Evolutionary conservation across 805 yeast species (phyloP).

Genomic region (Yamadazyma laniorum): DNA sequence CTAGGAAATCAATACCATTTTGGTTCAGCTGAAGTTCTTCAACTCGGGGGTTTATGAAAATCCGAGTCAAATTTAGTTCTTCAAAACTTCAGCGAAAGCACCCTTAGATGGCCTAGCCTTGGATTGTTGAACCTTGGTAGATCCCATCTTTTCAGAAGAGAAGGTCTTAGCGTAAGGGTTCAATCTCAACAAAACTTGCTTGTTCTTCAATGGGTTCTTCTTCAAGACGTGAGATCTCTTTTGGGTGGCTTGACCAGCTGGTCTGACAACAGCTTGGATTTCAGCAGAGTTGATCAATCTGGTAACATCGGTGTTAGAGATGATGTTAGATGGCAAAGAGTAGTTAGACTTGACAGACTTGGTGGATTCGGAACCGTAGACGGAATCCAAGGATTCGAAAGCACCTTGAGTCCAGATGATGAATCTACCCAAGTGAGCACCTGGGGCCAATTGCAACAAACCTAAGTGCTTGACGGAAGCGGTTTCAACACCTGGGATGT

Average conservation of each 20-base stretch:
- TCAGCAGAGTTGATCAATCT: slow-evolving; percentile 98
- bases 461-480: slow-evolving; percentile 88
- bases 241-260: slow-evolving; percentile 91
- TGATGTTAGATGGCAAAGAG: slow-evolving; percentile 91
- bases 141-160: slow-evolving; percentile 87
- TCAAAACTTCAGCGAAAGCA: slow-evolving; percentile 65
- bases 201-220: slow-evolving; percentile 98
- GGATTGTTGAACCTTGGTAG: slow-evolving; percentile 67
- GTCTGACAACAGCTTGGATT: slow-evolving; percentile 95
- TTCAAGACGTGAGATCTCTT: slow-evolving; percentile 94
- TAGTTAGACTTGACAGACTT: slow-evolving; percentile 83
- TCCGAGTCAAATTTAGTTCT: slow-evolving; percentile 40
- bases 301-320: slow-evolving; percentile 93
- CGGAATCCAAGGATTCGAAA: slow-evolving; percentile 91
- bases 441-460: slow-evolving; percentile 98
- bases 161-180: slow-evolving; percentile 99
- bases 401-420: slow-evolving; percentile 99
- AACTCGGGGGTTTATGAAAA: no score
- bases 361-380: slow-evolving; percentile 92
- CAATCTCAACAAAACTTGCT: slow-evolving; percentile 94
- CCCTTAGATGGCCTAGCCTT: slow-evolving; percentile 69
- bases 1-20: no score
- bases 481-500: slow-evolving; percentile 99
- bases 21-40: no score
- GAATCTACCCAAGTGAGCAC: slow-evolving; percentile 99